Evolutionary conservation across 805 yeast species (phyloP).

Genomic region (Candida anglica): DNA sequence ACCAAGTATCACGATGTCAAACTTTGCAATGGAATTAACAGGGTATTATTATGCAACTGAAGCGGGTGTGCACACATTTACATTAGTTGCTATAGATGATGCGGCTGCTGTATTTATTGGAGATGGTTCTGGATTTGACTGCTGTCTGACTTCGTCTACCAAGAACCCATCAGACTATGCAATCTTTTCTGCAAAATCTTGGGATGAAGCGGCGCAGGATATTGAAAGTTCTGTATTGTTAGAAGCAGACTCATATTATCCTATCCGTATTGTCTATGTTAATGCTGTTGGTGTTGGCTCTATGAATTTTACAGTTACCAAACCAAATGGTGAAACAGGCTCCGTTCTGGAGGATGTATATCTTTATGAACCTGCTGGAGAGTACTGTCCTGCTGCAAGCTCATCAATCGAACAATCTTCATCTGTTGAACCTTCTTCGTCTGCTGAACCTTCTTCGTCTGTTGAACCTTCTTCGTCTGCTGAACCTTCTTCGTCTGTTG

Average conservation of each 20-base stretch:
- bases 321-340: neutral
- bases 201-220: neutral
- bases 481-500: too few species aligned
- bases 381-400: neutral
- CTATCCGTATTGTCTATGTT: constrained; percentile 1
- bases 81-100: constrained; percentile 20
- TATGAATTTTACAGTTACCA: constrained; percentile 4
- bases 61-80: constrained; percentile 21
- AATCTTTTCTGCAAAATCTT: constrained; percentile 1
- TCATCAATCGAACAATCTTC: neutral
- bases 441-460: too few species aligned
- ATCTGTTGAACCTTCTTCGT: too few species aligned
- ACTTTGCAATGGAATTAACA: constrained; percentile 14
- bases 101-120: too few species aligned
- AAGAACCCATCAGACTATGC: neutral
- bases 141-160: constrained; percentile 18
- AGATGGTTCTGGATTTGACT: constrained; percentile 24
- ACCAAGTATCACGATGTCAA: constrained; percentile 9
- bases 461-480: too few species aligned
- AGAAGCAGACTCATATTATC: too few species aligned
- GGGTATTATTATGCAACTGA: constrained; percentile 15
- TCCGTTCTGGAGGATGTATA: neutral
- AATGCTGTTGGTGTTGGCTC: constrained; percentile 5
- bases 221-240: too few species aligned
- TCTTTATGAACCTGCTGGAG: neutral